These are phyloP conservation scores for Datura wrightii DNA, from an alignment of 257 asterid genomes.

Conservation along the genomic window DNA sequence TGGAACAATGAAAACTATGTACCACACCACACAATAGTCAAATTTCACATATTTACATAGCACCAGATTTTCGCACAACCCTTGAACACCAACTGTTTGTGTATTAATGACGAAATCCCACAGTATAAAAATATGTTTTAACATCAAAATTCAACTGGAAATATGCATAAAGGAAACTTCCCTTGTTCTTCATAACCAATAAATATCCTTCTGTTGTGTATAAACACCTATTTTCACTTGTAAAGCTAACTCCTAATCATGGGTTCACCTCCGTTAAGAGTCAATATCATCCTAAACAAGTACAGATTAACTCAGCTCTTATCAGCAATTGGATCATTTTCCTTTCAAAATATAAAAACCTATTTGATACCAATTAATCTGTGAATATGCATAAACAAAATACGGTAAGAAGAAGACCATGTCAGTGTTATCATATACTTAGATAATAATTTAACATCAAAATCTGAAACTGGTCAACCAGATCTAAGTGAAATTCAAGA, in stretches of 20 bases:
- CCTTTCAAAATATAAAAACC: background rate
- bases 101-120: background rate
- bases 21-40: background rate
- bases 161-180: background rate
- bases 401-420: background rate
- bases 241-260: background rate
- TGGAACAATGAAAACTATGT: background rate
- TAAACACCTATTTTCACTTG: background rate
- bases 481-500: background rate
- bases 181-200: background rate
- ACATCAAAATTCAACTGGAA: background rate
- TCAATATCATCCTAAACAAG: no score
- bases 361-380: background rate
- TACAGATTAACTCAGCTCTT: background rate
- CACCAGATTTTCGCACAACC: background rate
- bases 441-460: background rate
- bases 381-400: background rate
- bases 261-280: background rate
- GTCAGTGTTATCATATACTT: background rate
- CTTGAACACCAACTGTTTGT: background rate
- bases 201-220: background rate
- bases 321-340: background rate
- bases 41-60: background rate
- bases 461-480: no score
- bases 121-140: background rate